Evolutionary conservation across 345 rosid species (phyloP).

Genomic region (Geranium rotundifolium): DNA sequence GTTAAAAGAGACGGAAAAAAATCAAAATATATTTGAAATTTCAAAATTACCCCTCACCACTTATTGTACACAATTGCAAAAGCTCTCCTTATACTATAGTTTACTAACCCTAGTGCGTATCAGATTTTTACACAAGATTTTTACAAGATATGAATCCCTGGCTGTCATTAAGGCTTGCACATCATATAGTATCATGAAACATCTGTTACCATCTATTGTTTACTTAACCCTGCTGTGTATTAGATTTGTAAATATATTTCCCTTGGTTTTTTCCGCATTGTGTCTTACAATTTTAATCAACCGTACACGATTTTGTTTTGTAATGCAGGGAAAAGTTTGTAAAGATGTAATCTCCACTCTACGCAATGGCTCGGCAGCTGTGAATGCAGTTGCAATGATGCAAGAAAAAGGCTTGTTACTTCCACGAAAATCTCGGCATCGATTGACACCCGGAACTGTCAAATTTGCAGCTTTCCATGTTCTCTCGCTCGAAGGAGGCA

Average conservation of each 20-base stretch:
- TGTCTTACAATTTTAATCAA: not conserved
- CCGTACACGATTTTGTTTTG: not conserved
- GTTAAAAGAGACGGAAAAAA: too few species aligned
- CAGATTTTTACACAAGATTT: too few species aligned
- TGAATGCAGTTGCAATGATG: slow-evolving; percentile 81
- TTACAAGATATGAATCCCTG: too few species aligned
- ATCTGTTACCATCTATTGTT: not conserved
- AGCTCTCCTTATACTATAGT: too few species aligned
- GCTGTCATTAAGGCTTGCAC: not conserved
- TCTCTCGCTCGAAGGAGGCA: slow-evolving; percentile 92
- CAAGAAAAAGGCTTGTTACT: slow-evolving; percentile 84
- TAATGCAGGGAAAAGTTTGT: slow-evolving; percentile 71
- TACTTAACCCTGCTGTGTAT: not conserved
- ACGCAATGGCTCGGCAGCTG: slow-evolving; percentile 97
- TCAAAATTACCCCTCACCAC: too few species aligned
- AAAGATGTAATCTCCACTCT: slow-evolving; percentile 61
- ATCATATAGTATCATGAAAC: not conserved
- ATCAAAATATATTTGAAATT: too few species aligned
- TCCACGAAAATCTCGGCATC: slow-evolving; percentile 91
- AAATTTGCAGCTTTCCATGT: slow-evolving; percentile 99
- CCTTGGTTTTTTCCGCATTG: not conserved
- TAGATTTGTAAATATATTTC: not conserved
- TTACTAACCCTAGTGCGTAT: too few species aligned
- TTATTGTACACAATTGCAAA: too few species aligned
- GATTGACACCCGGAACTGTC: slow-evolving; percentile 98